Conservation (phyloP, 768 basidiomycete species). For the Lactarius trivialis region DNA sequence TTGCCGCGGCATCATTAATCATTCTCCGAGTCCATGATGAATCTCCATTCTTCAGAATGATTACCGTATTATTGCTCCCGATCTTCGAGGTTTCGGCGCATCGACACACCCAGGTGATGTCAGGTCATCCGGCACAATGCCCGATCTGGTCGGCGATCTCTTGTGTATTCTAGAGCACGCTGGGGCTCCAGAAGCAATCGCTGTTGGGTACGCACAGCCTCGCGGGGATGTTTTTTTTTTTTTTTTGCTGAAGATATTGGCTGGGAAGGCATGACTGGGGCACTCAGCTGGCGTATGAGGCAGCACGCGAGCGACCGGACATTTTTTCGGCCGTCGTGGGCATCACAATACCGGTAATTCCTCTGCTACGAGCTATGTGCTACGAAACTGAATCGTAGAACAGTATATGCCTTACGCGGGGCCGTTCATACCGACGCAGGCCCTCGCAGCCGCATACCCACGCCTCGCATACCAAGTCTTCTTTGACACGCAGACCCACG, state of each 20-base stretch:
- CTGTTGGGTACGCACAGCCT: constrained; percentile 49
- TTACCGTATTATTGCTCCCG: constrained; percentile 55
- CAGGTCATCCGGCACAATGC: constrained; percentile 49
- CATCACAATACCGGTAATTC: constrained; percentile 51
- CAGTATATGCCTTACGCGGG: constrained; percentile 57
- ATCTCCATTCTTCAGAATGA: constrained; percentile 37
- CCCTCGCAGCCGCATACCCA: constrained; percentile 39
- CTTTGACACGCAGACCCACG: constrained; percentile 45
- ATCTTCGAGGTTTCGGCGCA: constrained; percentile 64
- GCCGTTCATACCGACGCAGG: constrained; percentile 41
- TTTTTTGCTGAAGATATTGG: neutral
- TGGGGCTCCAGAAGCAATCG: constrained; percentile 42
- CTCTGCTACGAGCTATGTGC: neutral
- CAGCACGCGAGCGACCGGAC: constrained; percentile 61
- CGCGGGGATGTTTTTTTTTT: neutral
- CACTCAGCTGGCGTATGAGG: constrained; percentile 57
- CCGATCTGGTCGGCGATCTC: constrained; percentile 57
- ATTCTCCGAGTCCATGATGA: no score
- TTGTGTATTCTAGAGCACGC: constrained; percentile 54
- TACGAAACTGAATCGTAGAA: constrained; percentile 9
- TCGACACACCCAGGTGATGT: constrained; percentile 62
- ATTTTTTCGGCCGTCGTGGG: constrained; percentile 54
- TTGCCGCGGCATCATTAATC: neutral
- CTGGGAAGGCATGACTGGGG: constrained; percentile 69
- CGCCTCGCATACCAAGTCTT: constrained; percentile 51